These are phyloP conservation scores for Crithidia thermophila DNA, from an alignment of 208 protist species.

Conservation along the genomic window DNA sequence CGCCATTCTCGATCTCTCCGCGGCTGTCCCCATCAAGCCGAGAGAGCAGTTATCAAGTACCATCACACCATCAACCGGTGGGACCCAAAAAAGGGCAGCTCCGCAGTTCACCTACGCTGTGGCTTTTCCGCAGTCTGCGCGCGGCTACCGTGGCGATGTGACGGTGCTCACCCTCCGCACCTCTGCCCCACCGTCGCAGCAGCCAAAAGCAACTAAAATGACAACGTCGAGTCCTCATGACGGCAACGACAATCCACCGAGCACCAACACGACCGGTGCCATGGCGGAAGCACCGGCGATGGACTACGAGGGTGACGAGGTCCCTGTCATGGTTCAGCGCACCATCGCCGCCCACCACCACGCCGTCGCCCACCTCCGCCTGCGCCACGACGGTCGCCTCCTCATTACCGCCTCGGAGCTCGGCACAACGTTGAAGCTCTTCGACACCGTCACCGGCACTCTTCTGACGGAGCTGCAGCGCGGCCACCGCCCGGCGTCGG, in stretches of 20 bases:
- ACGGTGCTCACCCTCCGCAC: slow-evolving; percentile 24
- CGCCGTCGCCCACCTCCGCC: slow-evolving; percentile 38
- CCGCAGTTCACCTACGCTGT: slow-evolving; percentile 15
- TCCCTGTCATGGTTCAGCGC: slow-evolving; percentile 19
- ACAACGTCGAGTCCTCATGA: background rate
- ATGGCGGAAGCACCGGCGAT: background rate
- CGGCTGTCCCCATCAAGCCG: background rate
- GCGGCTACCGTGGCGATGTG: slow-evolving; percentile 27
- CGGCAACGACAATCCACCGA: too few relatives aligned
- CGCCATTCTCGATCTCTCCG: slow-evolving; percentile 51
- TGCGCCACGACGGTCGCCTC: slow-evolving; percentile 36
- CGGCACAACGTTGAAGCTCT: slow-evolving; percentile 75
- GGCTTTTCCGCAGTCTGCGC: slow-evolving; percentile 31
- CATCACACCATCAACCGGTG: background rate
- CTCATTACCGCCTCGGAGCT: slow-evolving; percentile 59
- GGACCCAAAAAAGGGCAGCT: background rate
- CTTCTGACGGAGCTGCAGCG: slow-evolving; percentile 55
- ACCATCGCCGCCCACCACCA: slow-evolving; percentile 42
- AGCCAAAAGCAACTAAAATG: background rate
- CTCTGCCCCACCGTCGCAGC: background rate
- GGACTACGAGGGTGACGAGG: too few relatives aligned
- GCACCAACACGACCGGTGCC: background rate
- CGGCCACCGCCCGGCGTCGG: slow-evolving; percentile 37
- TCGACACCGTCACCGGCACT: slow-evolving; percentile 38
- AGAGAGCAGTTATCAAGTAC: background rate